Conservation (phyloP, 352 stramenopile genomes). For the Globisporangium cylindrosporum region DNA sequence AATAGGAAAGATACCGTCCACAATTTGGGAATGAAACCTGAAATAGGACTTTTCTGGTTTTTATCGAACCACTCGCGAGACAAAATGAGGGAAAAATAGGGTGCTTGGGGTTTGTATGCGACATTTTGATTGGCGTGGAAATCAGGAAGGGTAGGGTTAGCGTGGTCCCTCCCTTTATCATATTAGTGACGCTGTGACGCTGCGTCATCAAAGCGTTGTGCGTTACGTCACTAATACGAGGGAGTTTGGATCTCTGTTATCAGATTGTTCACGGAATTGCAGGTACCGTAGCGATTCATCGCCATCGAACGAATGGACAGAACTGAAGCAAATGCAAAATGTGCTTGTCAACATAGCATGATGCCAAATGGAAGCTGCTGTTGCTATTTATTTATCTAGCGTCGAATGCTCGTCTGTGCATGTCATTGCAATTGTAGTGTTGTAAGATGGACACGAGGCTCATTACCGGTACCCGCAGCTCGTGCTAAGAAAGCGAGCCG, state of each 20-base stretch:
- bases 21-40: neutral
- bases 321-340: neutral
- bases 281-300: neutral
- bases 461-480: neutral
- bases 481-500: slow-evolving; percentile 30
- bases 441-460: neutral
- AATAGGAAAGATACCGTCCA: neutral
- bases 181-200: too few species aligned
- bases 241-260: neutral
- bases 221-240: neutral
- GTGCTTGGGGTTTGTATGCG: neutral
- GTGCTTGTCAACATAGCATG: neutral
- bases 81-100: neutral
- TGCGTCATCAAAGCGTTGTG: neutral
- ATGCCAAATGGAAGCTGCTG: neutral
- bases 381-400: neutral
- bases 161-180: neutral
- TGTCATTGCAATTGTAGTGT: neutral
- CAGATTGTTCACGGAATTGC: neutral
- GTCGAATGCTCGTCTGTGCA: neutral
- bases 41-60: neutral
- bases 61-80: neutral
- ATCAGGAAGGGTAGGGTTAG: neutral
- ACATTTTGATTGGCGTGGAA: neutral
- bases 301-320: neutral